Base-by-base conservation (phyloP, 2,329 filamentous ascomycete species). In the Fusarium goolgardi region DNA sequence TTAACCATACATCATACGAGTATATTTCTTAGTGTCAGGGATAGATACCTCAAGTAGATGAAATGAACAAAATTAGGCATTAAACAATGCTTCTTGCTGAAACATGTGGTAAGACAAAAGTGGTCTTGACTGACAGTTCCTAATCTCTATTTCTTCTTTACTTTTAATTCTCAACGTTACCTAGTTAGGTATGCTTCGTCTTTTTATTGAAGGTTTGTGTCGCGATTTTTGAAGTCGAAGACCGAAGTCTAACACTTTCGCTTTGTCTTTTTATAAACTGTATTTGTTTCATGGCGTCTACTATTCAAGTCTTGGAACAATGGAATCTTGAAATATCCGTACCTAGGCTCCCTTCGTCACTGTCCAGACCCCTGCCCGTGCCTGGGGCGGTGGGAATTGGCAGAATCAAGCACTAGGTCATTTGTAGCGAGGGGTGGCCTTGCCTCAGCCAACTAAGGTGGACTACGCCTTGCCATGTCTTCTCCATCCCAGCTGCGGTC, bases 401-500 rank as follows among this genome's bases (percentile, higher is more conserved):
- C 73, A 75, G 70, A 72, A 63, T 32, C 23, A 44, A 43, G 16
- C 40, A 27, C 72, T 74, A 74, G 53, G 21, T 72, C 55, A 2
- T 27, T 63, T 69, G 50, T 49, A 62, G 57, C 31, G 27, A 43
- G 62, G 16, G 47, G 50, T 57, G 62, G 62, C 69, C 65, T 70
- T 73, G 70, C 69, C 66, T 74, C 70, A 73, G 62, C 54, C 47
- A 39, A 64, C 64, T 61, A 63, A 65, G 25, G 13, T 27, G 13
- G 13, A 27, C 34, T 39, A 68, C 63, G 65, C 71, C 46, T 68
- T 59, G 65, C 57, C 51, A 54, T 54, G 43, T 34, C 59, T 54
- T 62, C 34, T 61, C 39, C 59, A 55, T 54, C 57, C 60, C 70
- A 72, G 70, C 73, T 74, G 61, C 66, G 59, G 66, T 72, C 73